These are phyloP conservation scores for Ogataea haglerorum DNA, from an alignment of 805 yeast species.

Conservation along the genomic window DNA sequence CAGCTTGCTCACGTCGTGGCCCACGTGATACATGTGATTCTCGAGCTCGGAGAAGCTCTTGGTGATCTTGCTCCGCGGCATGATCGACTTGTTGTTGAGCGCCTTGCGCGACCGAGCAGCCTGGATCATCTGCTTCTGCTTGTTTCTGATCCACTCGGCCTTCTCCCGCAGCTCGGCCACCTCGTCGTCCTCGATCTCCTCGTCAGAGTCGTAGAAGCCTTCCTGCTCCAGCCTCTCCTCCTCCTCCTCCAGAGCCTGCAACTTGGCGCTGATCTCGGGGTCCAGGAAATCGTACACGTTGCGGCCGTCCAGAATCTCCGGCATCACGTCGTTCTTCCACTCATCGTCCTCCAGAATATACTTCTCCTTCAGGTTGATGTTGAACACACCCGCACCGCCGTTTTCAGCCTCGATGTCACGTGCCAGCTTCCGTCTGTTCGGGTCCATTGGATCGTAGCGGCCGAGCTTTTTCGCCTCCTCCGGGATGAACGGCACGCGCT, in stretches of 20 bases:
- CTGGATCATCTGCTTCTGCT: slow-evolving; percentile 88
- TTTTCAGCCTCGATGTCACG: slow-evolving; percentile 89
- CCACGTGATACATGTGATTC: slow-evolving; percentile 82
- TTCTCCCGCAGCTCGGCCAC: slow-evolving; percentile 70
- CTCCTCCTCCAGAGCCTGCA: slow-evolving; percentile 94
- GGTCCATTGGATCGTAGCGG: slow-evolving; percentile 77
- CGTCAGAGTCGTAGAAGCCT: slow-evolving; percentile 93
- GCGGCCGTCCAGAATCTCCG: slow-evolving; percentile 93
- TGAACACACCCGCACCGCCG: slow-evolving; percentile 99
- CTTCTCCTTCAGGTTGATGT: slow-evolving; percentile 87
- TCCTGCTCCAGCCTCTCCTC: slow-evolving; percentile 90
- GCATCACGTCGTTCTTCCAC: slow-evolving; percentile 97
- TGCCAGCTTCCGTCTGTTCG: slow-evolving; percentile 76
- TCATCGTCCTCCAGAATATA: slow-evolving; percentile 92
- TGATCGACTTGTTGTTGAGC: slow-evolving; percentile 77
- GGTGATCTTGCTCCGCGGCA: slow-evolving; percentile 86
- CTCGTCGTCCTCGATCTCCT: slow-evolving; percentile 54
- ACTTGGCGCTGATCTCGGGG: slow-evolving; percentile 88
- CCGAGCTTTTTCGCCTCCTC: slow-evolving; percentile 58
- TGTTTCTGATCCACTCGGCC: slow-evolving; percentile 93
- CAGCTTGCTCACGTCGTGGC: slow-evolving; percentile 77
- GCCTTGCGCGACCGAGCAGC: slow-evolving; percentile 86
- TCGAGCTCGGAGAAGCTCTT: slow-evolving; percentile 79
- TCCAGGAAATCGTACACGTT: slow-evolving; percentile 97
- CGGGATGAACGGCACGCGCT: slow-evolving; percentile 79